phyloP scores from a whole-genome alignment of 140 eudicot species.

The Artemisia princeps region DNA sequence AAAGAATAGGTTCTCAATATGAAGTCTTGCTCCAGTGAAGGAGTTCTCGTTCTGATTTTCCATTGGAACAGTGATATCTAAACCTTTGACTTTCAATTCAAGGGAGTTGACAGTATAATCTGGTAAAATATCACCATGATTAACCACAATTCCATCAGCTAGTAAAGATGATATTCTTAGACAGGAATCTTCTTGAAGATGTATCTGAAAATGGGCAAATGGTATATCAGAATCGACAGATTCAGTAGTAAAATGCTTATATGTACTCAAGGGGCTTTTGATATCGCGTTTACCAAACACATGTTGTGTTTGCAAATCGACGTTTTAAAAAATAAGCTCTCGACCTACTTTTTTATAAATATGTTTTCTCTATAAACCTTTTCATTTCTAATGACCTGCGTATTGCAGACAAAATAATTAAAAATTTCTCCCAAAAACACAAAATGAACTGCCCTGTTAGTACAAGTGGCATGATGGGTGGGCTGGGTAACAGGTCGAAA shows the following conservation, averaged over 20 bases:
- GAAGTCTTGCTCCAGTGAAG: conserved; percentile 79
- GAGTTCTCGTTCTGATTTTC: conserved; percentile 36
- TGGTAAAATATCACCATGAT: conserved; percentile 51
- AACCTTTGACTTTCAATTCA: conserved; percentile 46
- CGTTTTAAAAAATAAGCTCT: too few species aligned
- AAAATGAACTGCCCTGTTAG: too few species aligned
- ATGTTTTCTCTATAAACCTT: too few species aligned
- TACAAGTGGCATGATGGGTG: background rate
- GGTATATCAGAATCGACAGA: conserved; percentile 20
- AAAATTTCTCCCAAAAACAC: too few species aligned
- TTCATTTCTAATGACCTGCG: too few species aligned
- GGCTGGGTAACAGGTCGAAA: background rate
- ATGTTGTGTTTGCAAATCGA: too few species aligned
- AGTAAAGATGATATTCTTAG: conserved; percentile 76
- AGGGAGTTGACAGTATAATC: conserved; percentile 72
- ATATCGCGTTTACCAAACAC: too few species aligned
- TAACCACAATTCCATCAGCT: conserved; percentile 76
- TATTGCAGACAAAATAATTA: too few species aligned
- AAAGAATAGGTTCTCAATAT: conserved; percentile 57
- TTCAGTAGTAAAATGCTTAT: background rate
- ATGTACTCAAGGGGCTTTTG: too few species aligned
- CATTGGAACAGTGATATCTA: conserved; percentile 71
- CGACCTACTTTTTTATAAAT: too few species aligned
- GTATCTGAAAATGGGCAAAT: conserved; percentile 46
- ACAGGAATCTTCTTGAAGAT: conserved; percentile 97